Evolutionary conservation across 2,329 filamentous ascomycete species (phyloP).

Genomic region (Neofusicoccum laricinum): DNA sequence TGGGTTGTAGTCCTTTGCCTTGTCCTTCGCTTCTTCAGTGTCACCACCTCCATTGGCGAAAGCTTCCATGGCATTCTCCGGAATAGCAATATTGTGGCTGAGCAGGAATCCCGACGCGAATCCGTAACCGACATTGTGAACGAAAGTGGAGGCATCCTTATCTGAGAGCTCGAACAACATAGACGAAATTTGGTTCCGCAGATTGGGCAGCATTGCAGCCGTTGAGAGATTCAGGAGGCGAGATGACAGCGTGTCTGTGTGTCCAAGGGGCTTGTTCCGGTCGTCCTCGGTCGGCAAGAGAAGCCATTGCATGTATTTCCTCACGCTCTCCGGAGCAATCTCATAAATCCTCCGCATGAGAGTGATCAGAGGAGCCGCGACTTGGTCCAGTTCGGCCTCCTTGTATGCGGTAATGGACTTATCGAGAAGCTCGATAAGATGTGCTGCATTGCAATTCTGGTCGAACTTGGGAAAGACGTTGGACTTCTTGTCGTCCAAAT

Average conservation of each 20-base stretch:
- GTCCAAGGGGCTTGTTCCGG: slow-evolving; percentile 72
- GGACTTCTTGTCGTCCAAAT: slow-evolving; percentile 54
- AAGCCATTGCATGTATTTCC: slow-evolving; percentile 59
- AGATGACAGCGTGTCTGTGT: slow-evolving; percentile 69
- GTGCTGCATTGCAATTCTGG: slow-evolving; percentile 58
- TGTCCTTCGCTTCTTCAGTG: slow-evolving; percentile 21
- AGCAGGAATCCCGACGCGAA: slow-evolving; percentile 89
- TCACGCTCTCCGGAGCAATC: slow-evolving; percentile 61
- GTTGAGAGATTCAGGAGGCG: slow-evolving; percentile 75
- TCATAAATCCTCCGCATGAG: slow-evolving; percentile 70
- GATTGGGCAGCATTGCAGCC: slow-evolving; percentile 66
- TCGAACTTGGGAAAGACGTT: slow-evolving; percentile 66
- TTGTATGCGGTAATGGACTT: slow-evolving; percentile 61
- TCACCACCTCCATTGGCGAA: slow-evolving; percentile 33
- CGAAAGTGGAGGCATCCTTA: slow-evolving; percentile 73
- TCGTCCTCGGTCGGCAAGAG: slow-evolving; percentile 78
- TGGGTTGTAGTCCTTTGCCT: slow-evolving; percentile 62
- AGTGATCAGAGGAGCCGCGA: slow-evolving; percentile 70
- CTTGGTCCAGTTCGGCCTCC: slow-evolving; percentile 68
- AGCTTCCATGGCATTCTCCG: slow-evolving; percentile 61
- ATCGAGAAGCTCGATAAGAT: slow-evolving; percentile 69
- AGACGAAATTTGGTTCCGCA: slow-evolving; percentile 71
- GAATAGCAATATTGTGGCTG: slow-evolving; percentile 76
- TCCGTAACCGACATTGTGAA: slow-evolving; percentile 91
- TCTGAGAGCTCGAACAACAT: slow-evolving; percentile 86